A percentile compares a stretch with the other conserved stretches of the same genome.
Conservation (phyloP, 495 filamentous ascomycete species). For the Penicillium goetzii region DNA sequence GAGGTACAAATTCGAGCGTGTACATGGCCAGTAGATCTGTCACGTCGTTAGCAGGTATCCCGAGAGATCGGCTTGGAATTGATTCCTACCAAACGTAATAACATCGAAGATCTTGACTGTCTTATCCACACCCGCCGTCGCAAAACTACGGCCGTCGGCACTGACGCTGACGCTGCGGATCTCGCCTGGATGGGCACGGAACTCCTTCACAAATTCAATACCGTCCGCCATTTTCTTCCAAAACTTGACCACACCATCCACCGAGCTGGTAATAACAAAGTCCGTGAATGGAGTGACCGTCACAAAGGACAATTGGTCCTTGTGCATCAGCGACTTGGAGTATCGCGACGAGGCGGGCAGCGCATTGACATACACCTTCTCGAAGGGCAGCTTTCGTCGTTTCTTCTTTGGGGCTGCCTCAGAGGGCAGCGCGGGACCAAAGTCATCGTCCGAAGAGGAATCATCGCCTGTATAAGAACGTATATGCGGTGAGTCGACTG, state of each 20-base stretch:
- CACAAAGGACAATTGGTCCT: slow-evolving; percentile 85
- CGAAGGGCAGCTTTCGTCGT: slow-evolving; percentile 85
- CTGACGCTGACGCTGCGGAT: slow-evolving; percentile 82
- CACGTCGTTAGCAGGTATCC: slow-evolving; percentile 18
- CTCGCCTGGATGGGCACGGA: slow-evolving; percentile 84
- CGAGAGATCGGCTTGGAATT: background rate
- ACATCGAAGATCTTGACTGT: slow-evolving; percentile 97
- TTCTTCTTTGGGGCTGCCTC: slow-evolving; percentile 83
- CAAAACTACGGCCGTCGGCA: slow-evolving; percentile 90
- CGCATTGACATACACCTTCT: slow-evolving; percentile 91
- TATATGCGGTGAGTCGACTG: slow-evolving; percentile 23
- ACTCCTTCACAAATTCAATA: slow-evolving; percentile 98
- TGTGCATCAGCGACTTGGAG: slow-evolving; percentile 98
- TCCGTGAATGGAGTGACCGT: slow-evolving; percentile 88
- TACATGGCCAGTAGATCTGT: slow-evolving; percentile 81
- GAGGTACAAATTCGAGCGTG: slow-evolving; percentile 71
- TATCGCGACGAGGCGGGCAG: slow-evolving; percentile 83
- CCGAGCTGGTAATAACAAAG: slow-evolving; percentile 89
- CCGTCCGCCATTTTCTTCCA: slow-evolving; percentile 95
- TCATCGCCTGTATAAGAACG: slow-evolving; percentile 43
- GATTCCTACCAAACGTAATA: slow-evolving; percentile 73
- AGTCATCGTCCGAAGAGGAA: slow-evolving; percentile 88
- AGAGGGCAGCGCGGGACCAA: slow-evolving; percentile 84
- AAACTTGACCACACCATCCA: slow-evolving; percentile 95
- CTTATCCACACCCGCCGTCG: slow-evolving; percentile 82